A percentile compares a stretch with the other conserved stretches of the same genome.
phyloP scores from a whole-genome alignment of 768 basidiomycete species.

The Tylopilus sp. region DNA sequence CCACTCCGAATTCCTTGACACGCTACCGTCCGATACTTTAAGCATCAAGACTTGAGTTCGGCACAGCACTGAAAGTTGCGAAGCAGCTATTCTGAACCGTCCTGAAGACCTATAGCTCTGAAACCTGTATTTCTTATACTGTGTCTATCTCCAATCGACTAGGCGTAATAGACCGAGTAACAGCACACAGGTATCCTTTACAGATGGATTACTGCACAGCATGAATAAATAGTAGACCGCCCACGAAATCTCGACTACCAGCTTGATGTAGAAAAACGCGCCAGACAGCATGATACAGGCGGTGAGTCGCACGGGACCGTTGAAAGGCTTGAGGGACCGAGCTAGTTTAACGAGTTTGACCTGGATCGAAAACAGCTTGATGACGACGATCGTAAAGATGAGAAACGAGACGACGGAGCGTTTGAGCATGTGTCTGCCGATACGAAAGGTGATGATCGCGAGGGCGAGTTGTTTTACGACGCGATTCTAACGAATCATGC shows the following conservation, averaged over 20 bases:
- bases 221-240: constrained; percentile 25
- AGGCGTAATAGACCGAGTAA: constrained; percentile 25
- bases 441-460: constrained; percentile 27
- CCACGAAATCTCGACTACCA: constrained; percentile 27
- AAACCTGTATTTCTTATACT: neutral
- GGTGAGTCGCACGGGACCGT: constrained; percentile 23
- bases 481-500: constrained; percentile 9
- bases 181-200: constrained; percentile 21
- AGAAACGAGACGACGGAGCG: constrained; percentile 28
- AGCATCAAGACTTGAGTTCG: neutral
- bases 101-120: neutral
- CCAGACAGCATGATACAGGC: constrained; percentile 23
- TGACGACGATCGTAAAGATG: constrained; percentile 29
- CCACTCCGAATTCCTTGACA: neutral
- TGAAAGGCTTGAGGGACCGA: constrained; percentile 25
- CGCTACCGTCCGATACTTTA: neutral
- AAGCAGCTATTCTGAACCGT: neutral
- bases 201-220: constrained; percentile 27
- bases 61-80: neutral
- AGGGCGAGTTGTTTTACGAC: constrained; percentile 24
- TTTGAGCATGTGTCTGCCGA: constrained; percentile 26
- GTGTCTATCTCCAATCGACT: constrained; percentile 29
- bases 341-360: constrained; percentile 28
- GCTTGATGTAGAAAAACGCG: constrained; percentile 26
- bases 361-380: constrained; percentile 28